Conservation (phyloP, 257 asterid species). For the Ocimum tenuiflorum region DNA sequence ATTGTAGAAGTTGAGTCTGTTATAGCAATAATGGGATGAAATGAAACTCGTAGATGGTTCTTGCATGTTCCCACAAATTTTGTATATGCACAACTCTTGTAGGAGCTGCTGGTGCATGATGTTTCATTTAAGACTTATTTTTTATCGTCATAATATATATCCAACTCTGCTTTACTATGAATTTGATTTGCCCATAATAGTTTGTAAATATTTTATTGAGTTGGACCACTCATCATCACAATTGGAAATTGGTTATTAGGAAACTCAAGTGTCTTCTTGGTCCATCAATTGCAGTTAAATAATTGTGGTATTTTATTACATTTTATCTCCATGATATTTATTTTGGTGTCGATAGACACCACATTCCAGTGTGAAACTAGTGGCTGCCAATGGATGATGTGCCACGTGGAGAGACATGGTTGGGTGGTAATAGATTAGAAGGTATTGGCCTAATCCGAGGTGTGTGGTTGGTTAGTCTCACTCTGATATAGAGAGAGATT, state of each 20-base stretch:
- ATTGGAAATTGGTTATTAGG: too few species aligned
- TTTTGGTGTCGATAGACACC: too few species aligned
- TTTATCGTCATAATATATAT: background rate
- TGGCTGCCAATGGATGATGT: slow-evolving; percentile 23
- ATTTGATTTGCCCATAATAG: background rate
- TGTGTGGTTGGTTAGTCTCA: slow-evolving; percentile 8
- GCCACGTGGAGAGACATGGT: slow-evolving; percentile 44
- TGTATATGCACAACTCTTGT: slow-evolving; percentile 32
- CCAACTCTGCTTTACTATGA: background rate
- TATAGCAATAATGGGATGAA: slow-evolving; percentile 32
- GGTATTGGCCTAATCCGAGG: slow-evolving; percentile 33
- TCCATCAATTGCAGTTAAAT: too few species aligned
- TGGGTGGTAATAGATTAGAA: slow-evolving; percentile 43
- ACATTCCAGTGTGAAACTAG: too few species aligned
- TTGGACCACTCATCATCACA: too few species aligned
- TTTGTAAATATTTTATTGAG: too few species aligned
- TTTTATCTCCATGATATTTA: too few species aligned
- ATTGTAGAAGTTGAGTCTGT: slow-evolving; percentile 26
- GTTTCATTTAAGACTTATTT: background rate
- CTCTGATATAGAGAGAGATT: too few species aligned
- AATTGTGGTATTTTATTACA: too few species aligned
- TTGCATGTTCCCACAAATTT: slow-evolving; percentile 10
- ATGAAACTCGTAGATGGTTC: slow-evolving; percentile 19
- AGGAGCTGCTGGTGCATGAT: slow-evolving; percentile 11
- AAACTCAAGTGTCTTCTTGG: too few species aligned